A percentile compares a stretch with the other conserved stretches of the same genome.
These are phyloP conservation scores for Metschnikowia peoriensis DNA, from an alignment of 805 yeast species.

Conservation along the genomic window DNA sequence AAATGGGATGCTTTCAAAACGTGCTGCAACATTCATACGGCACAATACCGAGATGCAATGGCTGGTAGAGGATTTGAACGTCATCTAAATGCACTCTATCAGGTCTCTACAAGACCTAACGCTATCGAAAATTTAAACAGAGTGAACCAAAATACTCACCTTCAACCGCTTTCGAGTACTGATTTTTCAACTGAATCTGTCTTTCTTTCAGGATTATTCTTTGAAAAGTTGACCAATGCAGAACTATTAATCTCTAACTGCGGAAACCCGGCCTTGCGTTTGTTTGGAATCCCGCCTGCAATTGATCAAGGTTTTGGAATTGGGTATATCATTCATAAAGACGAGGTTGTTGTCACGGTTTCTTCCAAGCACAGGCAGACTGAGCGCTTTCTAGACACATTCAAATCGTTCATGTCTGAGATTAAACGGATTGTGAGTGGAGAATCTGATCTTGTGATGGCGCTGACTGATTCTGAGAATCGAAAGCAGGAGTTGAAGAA, in stretches of 20 bases:
- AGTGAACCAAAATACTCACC: constrained; percentile 31
- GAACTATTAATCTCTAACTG: constrained; percentile 57
- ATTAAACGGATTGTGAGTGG: constrained; percentile 49
- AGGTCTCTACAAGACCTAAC: constrained; percentile 48
- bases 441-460: constrained; percentile 31
- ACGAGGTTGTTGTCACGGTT: constrained; percentile 75
- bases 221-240: constrained; percentile 35
- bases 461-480: constrained; percentile 30
- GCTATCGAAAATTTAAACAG: constrained; percentile 37
- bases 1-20: constrained; percentile 52
- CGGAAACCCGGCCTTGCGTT: constrained; percentile 83
- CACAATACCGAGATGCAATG: constrained; percentile 50
- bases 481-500: constrained; percentile 34
- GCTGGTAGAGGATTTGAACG: constrained; percentile 70
- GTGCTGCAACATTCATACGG: constrained; percentile 52
- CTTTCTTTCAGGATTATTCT: constrained; percentile 31
- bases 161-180: constrained; percentile 14
- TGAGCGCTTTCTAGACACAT: constrained; percentile 66
- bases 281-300: constrained; percentile 92
- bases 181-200: constrained; percentile 22
- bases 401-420: constrained; percentile 60
- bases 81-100: constrained; percentile 63
- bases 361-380: constrained; percentile 91
- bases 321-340: constrained; percentile 82
- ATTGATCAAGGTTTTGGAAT: constrained; percentile 90